Evolutionary conservation across 2,329 filamentous ascomycete genomes (phyloP).

Genomic region (Emericellopsis cladophorae): DNA sequence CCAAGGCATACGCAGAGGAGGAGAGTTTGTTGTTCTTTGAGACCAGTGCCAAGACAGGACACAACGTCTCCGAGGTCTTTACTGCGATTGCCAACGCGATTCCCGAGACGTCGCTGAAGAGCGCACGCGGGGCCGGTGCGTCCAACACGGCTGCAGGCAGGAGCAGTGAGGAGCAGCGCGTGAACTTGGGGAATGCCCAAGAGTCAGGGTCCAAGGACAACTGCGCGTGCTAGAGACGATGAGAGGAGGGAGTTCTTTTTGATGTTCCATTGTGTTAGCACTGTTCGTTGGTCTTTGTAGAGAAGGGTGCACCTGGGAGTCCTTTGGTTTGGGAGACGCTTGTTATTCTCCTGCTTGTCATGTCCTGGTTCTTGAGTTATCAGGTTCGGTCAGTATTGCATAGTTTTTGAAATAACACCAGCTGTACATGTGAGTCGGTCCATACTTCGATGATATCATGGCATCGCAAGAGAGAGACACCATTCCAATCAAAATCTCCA

Average conservation of each 20-base stretch:
- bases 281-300: background rate
- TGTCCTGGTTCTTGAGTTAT: background rate
- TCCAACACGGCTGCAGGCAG: conserved; percentile 45
- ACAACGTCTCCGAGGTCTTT: conserved; percentile 92
- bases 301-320: background rate
- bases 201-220: conserved; percentile 75
- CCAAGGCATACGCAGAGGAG: conserved; percentile 86
- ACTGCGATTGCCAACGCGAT: conserved; percentile 97
- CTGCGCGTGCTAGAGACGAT: conserved; percentile 60
- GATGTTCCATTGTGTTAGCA: background rate
- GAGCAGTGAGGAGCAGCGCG: conserved; percentile 56
- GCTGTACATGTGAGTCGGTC: no score
- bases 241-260: background rate
- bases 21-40: conserved; percentile 93
- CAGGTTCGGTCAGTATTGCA: background rate
- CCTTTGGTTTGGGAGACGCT: background rate
- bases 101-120: conserved; percentile 92
- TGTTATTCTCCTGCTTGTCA: background rate
- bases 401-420: no score
- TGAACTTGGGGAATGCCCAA: conserved; percentile 67
- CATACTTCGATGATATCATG: no score
- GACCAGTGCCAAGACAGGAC: conserved; percentile 91
- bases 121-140: conserved; percentile 60
- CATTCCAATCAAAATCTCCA: no score
- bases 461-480: no score